Base-by-base conservation (phyloP, 164 flowering plant genomes). In the Protea cynaroides region DNA sequence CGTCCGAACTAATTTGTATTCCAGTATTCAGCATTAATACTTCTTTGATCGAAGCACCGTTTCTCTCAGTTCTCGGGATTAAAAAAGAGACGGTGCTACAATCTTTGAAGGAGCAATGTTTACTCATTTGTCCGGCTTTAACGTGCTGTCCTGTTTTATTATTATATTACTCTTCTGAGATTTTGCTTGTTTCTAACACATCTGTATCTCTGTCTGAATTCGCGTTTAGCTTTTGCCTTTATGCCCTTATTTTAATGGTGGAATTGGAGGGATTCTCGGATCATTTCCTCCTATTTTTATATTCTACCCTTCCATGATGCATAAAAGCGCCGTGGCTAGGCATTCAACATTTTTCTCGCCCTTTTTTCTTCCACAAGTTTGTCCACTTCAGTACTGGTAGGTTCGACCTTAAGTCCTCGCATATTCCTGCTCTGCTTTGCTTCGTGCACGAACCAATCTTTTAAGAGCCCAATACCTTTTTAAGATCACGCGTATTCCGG, bases 381-480 rank as follows among this genome's bases (percentile, higher is more conserved):
- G n/a, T n/a, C n/a, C n/a, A n/a, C 21, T 38, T 49, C 63, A 47
- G 62, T 63, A 63, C 69, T 57, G 68, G 37, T 50, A 59, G 51
- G 52, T 56, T 51, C 0, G 57, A 43, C 49, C 22, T 49, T 49
- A 15, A 21, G 51, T 59, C 43, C 47, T 9, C 50, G 51, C 50
- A 9, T 50, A 7, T 6, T 50, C 54, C n/a, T n/a, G n/a, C n/a
- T n/a, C 19, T 50, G 21, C 54, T 55, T 55, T 55, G 24, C 19
- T 22, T 55, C 3, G n/a, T n/a, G n/a, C n/a, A 1, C 15, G 12
- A 55, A 18, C 34, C 40, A 37, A 9, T 58, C 47, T 59, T 52
- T 64, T 22, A 60, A 53, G 64, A 62, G n/a, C n/a, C 64, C 58
- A 63, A 63, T 69, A 43, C 66, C 61, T 49, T 46, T 24, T 37